Percentiles rank a stretch among this genome's conserved stretches.
These are phyloP conservation scores for Linum tenue DNA, from an alignment of 345 rosid genomes.

Conservation along the genomic window DNA sequence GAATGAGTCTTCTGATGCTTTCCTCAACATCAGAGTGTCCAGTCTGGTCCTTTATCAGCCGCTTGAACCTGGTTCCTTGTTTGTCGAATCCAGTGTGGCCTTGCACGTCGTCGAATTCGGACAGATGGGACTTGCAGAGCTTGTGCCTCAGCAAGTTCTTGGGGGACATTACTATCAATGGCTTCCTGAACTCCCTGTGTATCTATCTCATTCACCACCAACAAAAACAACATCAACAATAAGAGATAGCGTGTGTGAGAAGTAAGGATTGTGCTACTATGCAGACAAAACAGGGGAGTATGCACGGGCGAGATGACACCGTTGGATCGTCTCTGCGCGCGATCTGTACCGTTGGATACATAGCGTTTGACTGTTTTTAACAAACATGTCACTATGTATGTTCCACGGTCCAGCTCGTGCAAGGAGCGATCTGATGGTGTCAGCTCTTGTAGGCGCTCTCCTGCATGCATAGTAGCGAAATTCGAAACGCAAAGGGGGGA, in stretches of 20 bases:
- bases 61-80: conserved; percentile 90
- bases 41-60: conserved; percentile 80
- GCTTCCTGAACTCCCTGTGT: conserved; percentile 88
- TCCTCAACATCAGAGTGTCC: conserved; percentile 72
- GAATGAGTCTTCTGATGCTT: conserved; percentile 74
- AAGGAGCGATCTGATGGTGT: too few relatives aligned
- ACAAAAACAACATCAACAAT: background rate
- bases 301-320: too few relatives aligned
- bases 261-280: too few relatives aligned
- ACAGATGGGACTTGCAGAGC: conserved; percentile 82
- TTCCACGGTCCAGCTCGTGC: too few relatives aligned
- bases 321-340: too few relatives aligned
- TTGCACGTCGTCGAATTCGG: conserved; percentile 89
- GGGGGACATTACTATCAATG: conserved; percentile 77
- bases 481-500: too few relatives aligned
- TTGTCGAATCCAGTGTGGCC: conserved; percentile 96
- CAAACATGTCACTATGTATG: background rate
- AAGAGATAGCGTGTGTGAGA: too few relatives aligned
- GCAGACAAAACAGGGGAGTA: too few relatives aligned
- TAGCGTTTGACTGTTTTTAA: too few relatives aligned
- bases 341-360: too few relatives aligned
- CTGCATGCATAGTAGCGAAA: too few relatives aligned
- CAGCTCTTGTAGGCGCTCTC: too few relatives aligned
- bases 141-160: conserved; percentile 88
- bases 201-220: conserved; percentile 24